Base-by-base conservation (phyloP, 2,329 filamentous ascomycete genomes). In the Fusarium redolens region DNA sequence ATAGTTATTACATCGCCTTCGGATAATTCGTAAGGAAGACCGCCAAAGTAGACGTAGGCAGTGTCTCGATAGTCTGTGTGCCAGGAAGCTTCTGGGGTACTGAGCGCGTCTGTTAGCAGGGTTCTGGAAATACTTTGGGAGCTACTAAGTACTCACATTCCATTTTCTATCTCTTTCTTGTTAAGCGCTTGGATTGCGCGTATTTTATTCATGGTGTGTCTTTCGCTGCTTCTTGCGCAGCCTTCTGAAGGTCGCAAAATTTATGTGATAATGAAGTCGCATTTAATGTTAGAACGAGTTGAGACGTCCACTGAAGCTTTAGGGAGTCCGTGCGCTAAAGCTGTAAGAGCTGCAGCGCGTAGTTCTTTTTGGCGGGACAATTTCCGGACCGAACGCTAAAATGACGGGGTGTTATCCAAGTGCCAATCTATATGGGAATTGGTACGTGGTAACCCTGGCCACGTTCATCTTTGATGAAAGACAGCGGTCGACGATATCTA, bases 41-140 rank as follows among this genome's bases (percentile, higher is more conserved):
- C 96, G 79, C 97, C 97, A 76, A 99, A 95, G 86, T 98, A 97
- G 80, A 99, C 86, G 82, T 96, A 99, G 67, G 96, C 97, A 4
- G 96, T 98, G 85, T 97, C 96, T 84, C 94, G 93, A 84, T 98
- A 99, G 85, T 99, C 97, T 81, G 92, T 92, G 81, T 98, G 96
- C 96, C 96, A 98, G 64, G 96, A 98, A 72, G 92, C 96, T 83
- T 95, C 91, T 45, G 95, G 92, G 5, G 92, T 88, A 75, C 94
- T 95, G 44, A 57, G 44, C 47, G 30, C 54, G 82, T 73, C 80
- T 55, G 45, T 71, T 41, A 55, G 61, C 38, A 40, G 25, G 47
- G 40, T 33, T 55, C 37, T 64, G 45, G 47, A n/a, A 11, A 30
- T 43, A 37, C 30, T 43, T 38, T 3, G 15, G 8, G 7, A 4